phyloP scores from a whole-genome alignment of 176 grass and related monocot species.

The Carex kokanica region DNA sequence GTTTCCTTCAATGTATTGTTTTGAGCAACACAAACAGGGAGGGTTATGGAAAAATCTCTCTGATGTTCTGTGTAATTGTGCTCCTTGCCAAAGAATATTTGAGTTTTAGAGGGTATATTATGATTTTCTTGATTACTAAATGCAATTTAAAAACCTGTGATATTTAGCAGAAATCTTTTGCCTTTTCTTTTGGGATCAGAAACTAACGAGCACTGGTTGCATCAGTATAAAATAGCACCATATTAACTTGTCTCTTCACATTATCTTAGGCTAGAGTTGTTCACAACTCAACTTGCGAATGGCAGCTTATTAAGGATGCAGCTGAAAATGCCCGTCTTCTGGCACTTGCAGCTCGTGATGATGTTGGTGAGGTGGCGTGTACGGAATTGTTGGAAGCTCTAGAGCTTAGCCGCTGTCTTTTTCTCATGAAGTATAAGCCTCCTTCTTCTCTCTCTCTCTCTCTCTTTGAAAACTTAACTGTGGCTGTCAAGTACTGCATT shows the following conservation, averaged over 20 bases:
- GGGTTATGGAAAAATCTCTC: not conserved
- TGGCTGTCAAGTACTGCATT: not conserved
- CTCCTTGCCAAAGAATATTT: not conserved
- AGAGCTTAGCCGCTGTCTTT: constrained; percentile 81
- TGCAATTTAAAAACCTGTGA: not conserved
- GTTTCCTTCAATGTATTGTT: constrained; percentile 26
- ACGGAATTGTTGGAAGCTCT: constrained; percentile 80
- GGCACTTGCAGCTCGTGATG: constrained; percentile 45
- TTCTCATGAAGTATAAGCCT: constrained; percentile 79
- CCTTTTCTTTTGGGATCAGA: not conserved
- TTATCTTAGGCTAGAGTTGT: constrained; percentile 62
- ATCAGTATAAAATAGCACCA: not conserved
- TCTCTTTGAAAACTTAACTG: not conserved
- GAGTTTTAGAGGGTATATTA: not conserved
- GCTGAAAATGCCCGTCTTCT: constrained; percentile 54
- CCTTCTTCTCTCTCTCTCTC: not conserved
- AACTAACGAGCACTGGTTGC: not conserved
- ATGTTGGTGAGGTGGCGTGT: constrained; percentile 66
- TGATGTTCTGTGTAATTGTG: not conserved
- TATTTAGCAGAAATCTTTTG: not conserved
- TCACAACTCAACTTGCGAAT: constrained; percentile 75
- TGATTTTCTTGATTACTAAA: not conserved
- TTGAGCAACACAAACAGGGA: not conserved
- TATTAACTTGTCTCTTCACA: not conserved
- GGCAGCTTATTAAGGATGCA: constrained; percentile 90